Base-by-base conservation (phyloP, 129 eudicot species). In the Flaveria sonorensis region DNA sequence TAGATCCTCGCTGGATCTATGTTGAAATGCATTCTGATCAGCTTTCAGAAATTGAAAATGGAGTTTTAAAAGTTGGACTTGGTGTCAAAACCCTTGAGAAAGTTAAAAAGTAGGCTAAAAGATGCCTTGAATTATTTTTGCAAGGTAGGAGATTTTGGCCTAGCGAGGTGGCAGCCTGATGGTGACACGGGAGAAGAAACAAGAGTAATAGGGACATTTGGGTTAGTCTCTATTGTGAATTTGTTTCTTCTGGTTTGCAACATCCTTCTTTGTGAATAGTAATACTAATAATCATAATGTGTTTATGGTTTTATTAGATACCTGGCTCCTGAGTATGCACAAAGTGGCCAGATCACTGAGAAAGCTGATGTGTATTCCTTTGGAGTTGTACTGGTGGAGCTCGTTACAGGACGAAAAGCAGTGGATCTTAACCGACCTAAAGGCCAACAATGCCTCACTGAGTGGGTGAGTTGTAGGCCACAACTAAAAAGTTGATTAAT, bases 101-200 rank as follows among this genome's bases (percentile, higher is more conserved):
- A 5, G 40, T 36, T 5, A 36, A 30, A 16, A 10, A 26, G 50
- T 55, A 78, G 20, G 40, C 70, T 56, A 12, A 77, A 71, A 70
- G 18, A 18, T 30, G 20, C 46, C 11, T 19, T 8, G 7, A 45
- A 15, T 39, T 73, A 68, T 48, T 24, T 77, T 10, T 80, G 28
- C 56, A 73, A 92, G 96, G 97, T 92, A 61, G 97, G 97, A 61
- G 97, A 92, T 81, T 92, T 92, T 66, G 97, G 97, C 23, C 87
- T 92, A 19, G 97, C 97, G 10, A 82, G 97, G 72, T 92, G 97
- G 97, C 97, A 92, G 68, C 97, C 97, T 61, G 96, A 92, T 70
- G 97, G 97, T 78, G 97, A 89, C 77, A 87, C 89, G 1, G 97
- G 97, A 68, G 97, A 89, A 71, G 96, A 92, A 79, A 92, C 97